phyloP scores from a whole-genome alignment of 345 rosid species.

The Populus tremula region DNA sequence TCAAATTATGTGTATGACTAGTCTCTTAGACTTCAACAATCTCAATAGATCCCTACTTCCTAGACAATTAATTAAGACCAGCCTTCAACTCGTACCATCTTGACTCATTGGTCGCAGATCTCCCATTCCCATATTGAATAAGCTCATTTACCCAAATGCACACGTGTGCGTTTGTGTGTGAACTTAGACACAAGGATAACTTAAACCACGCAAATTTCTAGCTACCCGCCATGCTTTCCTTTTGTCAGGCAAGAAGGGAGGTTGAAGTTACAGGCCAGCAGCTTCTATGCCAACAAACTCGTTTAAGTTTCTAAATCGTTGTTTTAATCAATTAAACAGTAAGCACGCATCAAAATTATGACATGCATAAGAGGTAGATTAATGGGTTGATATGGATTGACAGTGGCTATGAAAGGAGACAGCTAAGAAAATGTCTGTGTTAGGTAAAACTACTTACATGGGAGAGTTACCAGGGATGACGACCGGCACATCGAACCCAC shows the following conservation, averaged over 20 bases:
- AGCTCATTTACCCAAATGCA: not conserved
- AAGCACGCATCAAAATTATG: not conserved
- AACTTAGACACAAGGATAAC: no score
- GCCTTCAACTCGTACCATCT: not conserved
- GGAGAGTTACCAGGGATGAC: no score
- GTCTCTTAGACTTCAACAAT: not conserved
- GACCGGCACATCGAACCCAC: no score
- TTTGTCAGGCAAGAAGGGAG: not conserved
- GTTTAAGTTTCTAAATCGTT: not conserved
- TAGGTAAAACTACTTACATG: no score
- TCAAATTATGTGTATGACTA: not conserved
- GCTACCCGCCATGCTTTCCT: not conserved
- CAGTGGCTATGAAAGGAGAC: not conserved
- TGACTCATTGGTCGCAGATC: not conserved
- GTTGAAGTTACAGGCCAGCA: not conserved
- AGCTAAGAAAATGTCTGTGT: not conserved
- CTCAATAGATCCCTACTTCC: not conserved
- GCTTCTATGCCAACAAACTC: not conserved
- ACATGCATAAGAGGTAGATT: not conserved
- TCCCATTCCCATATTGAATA: not conserved
- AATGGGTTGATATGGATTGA: no score
- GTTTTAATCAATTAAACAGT: not conserved
- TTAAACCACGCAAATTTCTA: not conserved
- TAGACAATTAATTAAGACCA: not conserved
- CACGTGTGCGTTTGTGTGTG: not conserved